A percentile compares a stretch with the other conserved stretches of the same genome.
phyloP scores from a whole-genome alignment of 2,329 filamentous ascomycete genomes.

The Claviceps purpurea region DNA sequence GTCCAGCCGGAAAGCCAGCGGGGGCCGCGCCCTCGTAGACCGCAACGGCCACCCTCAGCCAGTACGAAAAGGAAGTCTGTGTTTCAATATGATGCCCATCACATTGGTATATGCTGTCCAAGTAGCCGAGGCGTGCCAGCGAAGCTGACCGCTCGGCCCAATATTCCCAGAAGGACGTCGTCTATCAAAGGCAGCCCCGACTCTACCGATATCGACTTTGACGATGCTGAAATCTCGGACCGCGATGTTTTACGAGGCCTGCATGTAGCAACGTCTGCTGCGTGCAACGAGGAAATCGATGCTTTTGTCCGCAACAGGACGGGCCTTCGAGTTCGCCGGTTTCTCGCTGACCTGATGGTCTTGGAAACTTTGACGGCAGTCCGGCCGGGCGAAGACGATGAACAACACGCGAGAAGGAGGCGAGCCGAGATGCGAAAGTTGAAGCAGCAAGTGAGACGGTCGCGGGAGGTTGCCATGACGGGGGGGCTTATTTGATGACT shows the following conservation, averaged over 20 bases:
- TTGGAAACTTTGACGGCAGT: conserved; percentile 32
- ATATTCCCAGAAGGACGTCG: conserved; percentile 22
- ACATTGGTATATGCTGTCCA: conserved; percentile 15
- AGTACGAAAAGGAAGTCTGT: background rate
- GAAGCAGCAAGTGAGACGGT: conserved; percentile 23
- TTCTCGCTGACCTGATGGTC: conserved; percentile 39
- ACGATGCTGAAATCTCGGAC: conserved; percentile 29
- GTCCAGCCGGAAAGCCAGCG: background rate
- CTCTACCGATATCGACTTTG: conserved; percentile 15
- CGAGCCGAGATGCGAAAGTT: conserved; percentile 20
- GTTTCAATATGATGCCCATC: conserved; percentile 9
- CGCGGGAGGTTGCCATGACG: conserved; percentile 13
- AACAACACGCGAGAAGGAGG: conserved; percentile 16
- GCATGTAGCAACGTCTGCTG: conserved; percentile 41
- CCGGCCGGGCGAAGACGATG: conserved; percentile 11
- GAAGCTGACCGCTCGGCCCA: conserved; percentile 16
- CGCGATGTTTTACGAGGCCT: conserved; percentile 41
- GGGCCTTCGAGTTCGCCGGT: conserved; percentile 38
- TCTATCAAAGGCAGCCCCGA: conserved; percentile 16
- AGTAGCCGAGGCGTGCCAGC: conserved; percentile 14
- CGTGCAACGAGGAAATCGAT: conserved; percentile 41
- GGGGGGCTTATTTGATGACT: conserved; percentile 7
- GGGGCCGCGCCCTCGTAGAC: background rate
- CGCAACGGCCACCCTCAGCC: background rate
- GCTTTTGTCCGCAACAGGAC: conserved; percentile 36